phyloP scores from a whole-genome alignment of 2,329 filamentous ascomycete species.

The Beauveria australis region DNA sequence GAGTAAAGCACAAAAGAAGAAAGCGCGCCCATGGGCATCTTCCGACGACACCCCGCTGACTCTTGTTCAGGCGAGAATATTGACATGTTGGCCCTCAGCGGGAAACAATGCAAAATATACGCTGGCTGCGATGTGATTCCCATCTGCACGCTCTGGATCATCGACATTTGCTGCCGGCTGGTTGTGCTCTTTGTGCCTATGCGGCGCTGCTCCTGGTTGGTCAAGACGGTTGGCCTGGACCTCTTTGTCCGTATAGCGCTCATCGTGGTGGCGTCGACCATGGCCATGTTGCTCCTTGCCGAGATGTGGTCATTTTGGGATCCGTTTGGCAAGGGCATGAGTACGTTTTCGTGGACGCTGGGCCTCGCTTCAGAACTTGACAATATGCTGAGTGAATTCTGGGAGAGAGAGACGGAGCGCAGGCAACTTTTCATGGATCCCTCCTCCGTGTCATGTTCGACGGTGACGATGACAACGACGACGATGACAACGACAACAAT shows the following conservation, averaged over 20 bases:
- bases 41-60: too few species aligned
- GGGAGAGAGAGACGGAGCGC: conserved; percentile 14
- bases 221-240: not conserved
- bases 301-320: conserved; percentile 22
- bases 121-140: conserved; percentile 16
- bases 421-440: not conserved
- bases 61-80: conserved; percentile 17
- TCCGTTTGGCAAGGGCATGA: conserved; percentile 16
- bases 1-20: conserved; percentile 3
- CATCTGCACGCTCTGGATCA: conserved; percentile 13
- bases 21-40: too few species aligned
- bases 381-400: conserved; percentile 20
- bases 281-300: conserved; percentile 14
- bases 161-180: conserved; percentile 11
- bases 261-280: conserved; percentile 11
- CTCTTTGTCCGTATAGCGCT: not conserved
- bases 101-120: conserved; percentile 16
- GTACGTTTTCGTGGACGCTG: conserved; percentile 19
- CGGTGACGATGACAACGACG: not conserved
- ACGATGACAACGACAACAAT: not conserved
- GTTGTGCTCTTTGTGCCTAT: conserved; percentile 14
- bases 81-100: conserved; percentile 16
- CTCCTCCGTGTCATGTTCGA: not conserved
- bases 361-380: conserved; percentile 22
- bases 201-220: conserved; percentile 16